Conservation (phyloP, 202 grass and related monocot genomes). For the Miscanthus sacchariflorus region DNA sequence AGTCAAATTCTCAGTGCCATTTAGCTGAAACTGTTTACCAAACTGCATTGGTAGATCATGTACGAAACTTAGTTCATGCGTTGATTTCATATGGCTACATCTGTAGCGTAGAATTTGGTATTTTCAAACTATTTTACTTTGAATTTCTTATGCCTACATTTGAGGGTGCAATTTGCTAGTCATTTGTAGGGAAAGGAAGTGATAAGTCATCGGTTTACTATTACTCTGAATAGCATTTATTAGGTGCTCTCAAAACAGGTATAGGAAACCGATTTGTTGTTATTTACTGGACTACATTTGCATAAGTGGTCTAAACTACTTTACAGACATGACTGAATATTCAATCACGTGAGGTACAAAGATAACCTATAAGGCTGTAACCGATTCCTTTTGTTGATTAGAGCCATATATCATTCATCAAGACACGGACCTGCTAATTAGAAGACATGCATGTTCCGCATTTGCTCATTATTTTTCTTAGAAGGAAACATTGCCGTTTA, state of each 20-base stretch:
- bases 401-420: conserved; percentile 11
- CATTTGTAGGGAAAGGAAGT: conserved; percentile 3
- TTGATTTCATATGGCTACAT: background rate
- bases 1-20: conserved; percentile 29
- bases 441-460: conserved; percentile 2
- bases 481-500: background rate
- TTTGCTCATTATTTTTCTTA: background rate
- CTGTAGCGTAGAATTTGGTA: background rate
- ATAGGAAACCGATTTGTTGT: background rate
- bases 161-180: background rate
- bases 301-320: background rate
- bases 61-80: conserved; percentile 26
- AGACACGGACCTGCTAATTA: conserved; percentile 10
- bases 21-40: background rate
- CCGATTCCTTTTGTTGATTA: conserved; percentile 17
- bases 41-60: background rate
- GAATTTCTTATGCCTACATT: background rate
- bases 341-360: conserved; percentile 2
- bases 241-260: conserved; percentile 9
- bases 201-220: background rate
- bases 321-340: background rate
- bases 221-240: background rate
- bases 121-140: background rate
- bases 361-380: background rate
- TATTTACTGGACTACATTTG: background rate